These are phyloP conservation scores for Boletus rubescentipes DNA, from an alignment of 768 basidiomycete genomes.

Conservation along the genomic window DNA sequence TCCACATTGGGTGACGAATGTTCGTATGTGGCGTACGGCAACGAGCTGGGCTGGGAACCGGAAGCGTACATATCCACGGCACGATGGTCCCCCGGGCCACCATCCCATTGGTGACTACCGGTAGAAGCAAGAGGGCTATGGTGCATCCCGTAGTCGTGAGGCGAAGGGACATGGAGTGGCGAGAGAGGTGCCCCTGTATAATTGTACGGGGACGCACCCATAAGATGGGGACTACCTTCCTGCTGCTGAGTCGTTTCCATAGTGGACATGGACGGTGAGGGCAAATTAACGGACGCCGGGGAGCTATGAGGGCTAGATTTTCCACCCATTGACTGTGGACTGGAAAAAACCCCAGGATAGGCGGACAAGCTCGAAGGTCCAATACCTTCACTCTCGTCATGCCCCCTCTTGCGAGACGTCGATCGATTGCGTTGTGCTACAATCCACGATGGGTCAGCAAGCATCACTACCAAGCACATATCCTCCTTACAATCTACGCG, in stretches of 20 bases:
- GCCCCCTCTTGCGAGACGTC: slow-evolving; percentile 70
- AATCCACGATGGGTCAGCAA: slow-evolving; percentile 18
- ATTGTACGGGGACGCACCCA: slow-evolving; percentile 44
- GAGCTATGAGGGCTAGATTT: slow-evolving; percentile 70
- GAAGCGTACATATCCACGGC: slow-evolving; percentile 46
- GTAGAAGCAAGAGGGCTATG: slow-evolving; percentile 31
- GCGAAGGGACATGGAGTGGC: slow-evolving; percentile 50
- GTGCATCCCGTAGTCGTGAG: slow-evolving; percentile 52
- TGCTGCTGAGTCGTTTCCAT: slow-evolving; percentile 44
- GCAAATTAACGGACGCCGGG: slow-evolving; percentile 68
- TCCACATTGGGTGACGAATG: slow-evolving; percentile 42
- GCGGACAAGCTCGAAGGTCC: slow-evolving; percentile 41
- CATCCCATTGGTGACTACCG: slow-evolving; percentile 44
- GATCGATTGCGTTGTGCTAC: slow-evolving; percentile 70
- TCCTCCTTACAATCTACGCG: slow-evolving; percentile 58
- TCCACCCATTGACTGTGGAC: slow-evolving; percentile 45
- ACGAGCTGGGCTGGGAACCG: slow-evolving; percentile 32
- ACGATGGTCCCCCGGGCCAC: slow-evolving; percentile 38
- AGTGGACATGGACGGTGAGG: slow-evolving; percentile 63
- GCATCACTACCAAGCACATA: neutral
- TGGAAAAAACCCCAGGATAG: slow-evolving; percentile 57
- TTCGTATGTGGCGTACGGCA: slow-evolving; percentile 48
- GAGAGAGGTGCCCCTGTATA: slow-evolving; percentile 48
- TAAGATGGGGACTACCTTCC: slow-evolving; percentile 57
- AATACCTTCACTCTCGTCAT: slow-evolving; percentile 58